Evolutionary conservation across 2,329 filamentous ascomycete genomes (phyloP).

Genomic region (Cladosporium sp.): DNA sequence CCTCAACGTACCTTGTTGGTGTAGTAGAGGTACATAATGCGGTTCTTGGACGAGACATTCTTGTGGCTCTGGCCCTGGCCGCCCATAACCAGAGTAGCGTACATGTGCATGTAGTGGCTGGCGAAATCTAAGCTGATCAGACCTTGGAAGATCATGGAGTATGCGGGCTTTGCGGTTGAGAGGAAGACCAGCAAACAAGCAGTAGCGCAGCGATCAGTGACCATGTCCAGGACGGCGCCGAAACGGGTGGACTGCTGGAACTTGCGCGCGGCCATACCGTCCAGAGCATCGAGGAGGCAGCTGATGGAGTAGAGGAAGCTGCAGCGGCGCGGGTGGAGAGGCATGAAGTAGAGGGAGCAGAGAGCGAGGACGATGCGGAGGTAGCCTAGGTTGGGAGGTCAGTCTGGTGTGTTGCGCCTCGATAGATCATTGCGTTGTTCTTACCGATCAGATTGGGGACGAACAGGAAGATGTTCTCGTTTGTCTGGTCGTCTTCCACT

Average conservation of each 20-base stretch:
- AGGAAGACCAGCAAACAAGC: constrained; percentile 92
- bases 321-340: constrained; percentile 93
- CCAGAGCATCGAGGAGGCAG: constrained; percentile 89
- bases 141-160: constrained; percentile 89
- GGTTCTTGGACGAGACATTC: constrained; percentile 84
- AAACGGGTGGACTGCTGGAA: constrained; percentile 93
- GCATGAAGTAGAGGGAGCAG: constrained; percentile 98
- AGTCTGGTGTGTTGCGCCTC: neutral
- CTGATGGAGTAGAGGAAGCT: constrained; percentile 88
- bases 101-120: constrained; percentile 99
- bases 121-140: constrained; percentile 89
- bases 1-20: constrained; percentile 92
- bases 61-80: constrained; percentile 81
- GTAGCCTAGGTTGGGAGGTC: constrained; percentile 38
- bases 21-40: constrained; percentile 92
- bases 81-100: constrained; percentile 84
- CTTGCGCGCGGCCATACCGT: constrained; percentile 83
- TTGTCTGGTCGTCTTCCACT: constrained; percentile 25
- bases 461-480: constrained; percentile 54
- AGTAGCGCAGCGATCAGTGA: constrained; percentile 96
- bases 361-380: constrained; percentile 59
- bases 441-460: constrained; percentile 50
- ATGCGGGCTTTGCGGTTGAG: constrained; percentile 88
- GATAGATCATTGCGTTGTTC: constrained; percentile 3
- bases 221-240: constrained; percentile 96